Evolutionary conservation across 1,284 basidiomycete genomes (phyloP), one percentile per base, ranked within the genome.

Genomic region (Ceratobasidium theobromae): DNA sequence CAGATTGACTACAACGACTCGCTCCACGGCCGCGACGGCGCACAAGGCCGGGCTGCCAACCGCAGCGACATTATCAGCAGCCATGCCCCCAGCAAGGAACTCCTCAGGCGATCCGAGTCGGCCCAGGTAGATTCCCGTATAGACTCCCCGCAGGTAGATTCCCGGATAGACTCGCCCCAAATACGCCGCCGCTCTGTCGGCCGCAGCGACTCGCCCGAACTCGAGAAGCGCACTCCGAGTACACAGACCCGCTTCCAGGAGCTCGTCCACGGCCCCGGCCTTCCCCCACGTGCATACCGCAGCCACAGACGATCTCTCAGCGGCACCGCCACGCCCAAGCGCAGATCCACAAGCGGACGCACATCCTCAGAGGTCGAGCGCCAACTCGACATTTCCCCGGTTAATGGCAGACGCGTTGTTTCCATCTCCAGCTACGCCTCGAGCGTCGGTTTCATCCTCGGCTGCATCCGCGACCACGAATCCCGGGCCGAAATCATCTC

Each of bases 1-100:
- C 86, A 89, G n/a, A 86, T 83, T 75, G 71, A 74, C 14, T 74
- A 73, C 14, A 27, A 18, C 58, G 68, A 18, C 53, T 55, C 28
- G 43, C 57, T 23, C 64, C 52, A 45, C 46, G 54, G 16, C 18
- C 84, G 73, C 76, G 77, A 52, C 82, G 84, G 67, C 79, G 81
- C 70, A 69, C 28, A 52, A 27, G 58, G 58, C 3, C 58, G 58
- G 25, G 46, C 46, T 5, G 58, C 48, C 16, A 64, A 64, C 33
- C 58, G 58, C 4, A 51, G 46, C 6, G 11, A 28, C 30, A 48
- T 51, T 4, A 43, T 41, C 32, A 53, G 30, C 54, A 25, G 52
- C 14, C 32, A 23, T 49, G 48, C 28, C 14, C 49, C 11, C 2
- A 46, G 46, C 28, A 35, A 18, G 25, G 57, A 51, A 14, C 27